These are phyloP conservation scores for Aspergillus haitiensis DNA, from an alignment of 495 filamentous ascomycete species.

Conservation along the genomic window DNA sequence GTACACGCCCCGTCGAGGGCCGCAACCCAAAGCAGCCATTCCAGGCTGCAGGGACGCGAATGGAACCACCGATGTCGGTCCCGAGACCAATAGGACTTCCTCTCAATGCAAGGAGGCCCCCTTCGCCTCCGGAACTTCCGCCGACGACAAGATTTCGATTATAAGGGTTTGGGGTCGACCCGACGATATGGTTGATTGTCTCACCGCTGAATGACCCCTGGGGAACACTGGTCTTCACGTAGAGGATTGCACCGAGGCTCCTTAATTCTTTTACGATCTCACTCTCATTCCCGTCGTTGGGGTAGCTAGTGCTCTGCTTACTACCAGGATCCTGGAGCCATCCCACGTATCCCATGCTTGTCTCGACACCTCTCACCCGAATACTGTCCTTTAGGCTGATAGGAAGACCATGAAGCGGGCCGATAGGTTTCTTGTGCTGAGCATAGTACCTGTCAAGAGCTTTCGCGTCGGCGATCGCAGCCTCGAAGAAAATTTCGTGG, in stretches of 20 bases:
- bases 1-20: too few relatives aligned
- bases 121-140: too few relatives aligned
- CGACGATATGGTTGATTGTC: too few relatives aligned
- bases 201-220: neutral
- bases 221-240: neutral
- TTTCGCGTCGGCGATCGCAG: too few relatives aligned
- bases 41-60: too few relatives aligned
- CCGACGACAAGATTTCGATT: too few relatives aligned
- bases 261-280: neutral
- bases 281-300: neutral
- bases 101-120: too few relatives aligned
- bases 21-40: too few relatives aligned
- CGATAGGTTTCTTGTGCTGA: neutral
- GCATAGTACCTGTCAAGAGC: neutral
- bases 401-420: neutral
- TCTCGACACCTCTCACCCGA: neutral
- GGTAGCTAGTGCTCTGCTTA: neutral
- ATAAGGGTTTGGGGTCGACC: too few relatives aligned
- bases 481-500: too few relatives aligned
- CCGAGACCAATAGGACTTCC: too few relatives aligned
- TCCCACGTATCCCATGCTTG: neutral
- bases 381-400: neutral
- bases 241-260: neutral
- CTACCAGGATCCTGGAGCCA: neutral
- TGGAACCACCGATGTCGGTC: too few relatives aligned